Evolutionary conservation across 345 rosid species (phyloP), one percentile per base, ranked within the genome.

Genomic region (Passiflora organensis): DNA sequence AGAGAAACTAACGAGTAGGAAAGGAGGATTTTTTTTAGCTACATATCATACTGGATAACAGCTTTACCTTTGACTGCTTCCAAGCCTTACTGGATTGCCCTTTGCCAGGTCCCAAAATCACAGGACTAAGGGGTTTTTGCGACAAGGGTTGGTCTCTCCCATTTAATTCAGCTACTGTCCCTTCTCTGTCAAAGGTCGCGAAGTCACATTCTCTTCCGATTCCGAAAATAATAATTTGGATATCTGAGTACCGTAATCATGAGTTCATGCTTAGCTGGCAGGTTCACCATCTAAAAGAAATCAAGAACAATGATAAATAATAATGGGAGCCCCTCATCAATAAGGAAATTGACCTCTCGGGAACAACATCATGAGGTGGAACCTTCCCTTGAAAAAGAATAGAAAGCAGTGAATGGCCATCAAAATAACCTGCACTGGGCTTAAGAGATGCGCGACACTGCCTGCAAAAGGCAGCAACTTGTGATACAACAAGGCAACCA

Each of bases 381-480:
- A 63, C 37, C 64, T 59, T 63, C 55, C 45, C 28, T 39, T 13
- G 21, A 44, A 19, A 21, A 13, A 36, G 19, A 25, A 34, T 18
- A 1, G 28, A 5, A 52, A 34, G n/a, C 13, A 41, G 43, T 9
- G 13, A 43, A 21, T 1, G 20, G 51, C n/a, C 23, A 12, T 23
- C 14, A 23, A 24, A 21, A 65, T 1, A 25, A 14, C 37, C 5
- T 12, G 42, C 38, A 34, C 49, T 21, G 55, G 55, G 32, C 32
- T 51, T 25, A 62, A 48, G 58, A 51, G 28, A 44, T 41, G 5
- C 24, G 52, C 49, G 66, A 57, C 56, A 39, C 2, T 46, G 2
- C 23, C 77, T 68, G 71, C 49, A 52, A 65, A 43, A 64, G 67
- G 64, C 59, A 42, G 41, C 57, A 2, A 9, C 11, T 43, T 50